phyloP scores from a whole-genome alignment of 352 stramenopile species.

The Globisporangium irregulare region DNA sequence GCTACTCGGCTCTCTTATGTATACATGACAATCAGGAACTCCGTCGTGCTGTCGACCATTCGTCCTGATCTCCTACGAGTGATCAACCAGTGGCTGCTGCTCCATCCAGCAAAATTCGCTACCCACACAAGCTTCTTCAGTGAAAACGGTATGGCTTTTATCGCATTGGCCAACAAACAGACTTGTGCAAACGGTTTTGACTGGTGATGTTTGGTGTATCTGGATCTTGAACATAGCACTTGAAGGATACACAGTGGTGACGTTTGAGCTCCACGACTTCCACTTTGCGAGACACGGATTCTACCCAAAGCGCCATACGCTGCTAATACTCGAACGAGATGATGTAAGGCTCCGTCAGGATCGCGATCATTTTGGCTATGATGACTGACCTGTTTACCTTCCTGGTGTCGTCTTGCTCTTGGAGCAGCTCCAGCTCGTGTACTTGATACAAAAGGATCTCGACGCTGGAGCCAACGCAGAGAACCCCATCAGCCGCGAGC shows the following conservation, averaged over 20 bases:
- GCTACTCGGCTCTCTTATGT: not conserved
- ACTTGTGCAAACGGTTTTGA: too few species aligned
- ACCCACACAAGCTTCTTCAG: slow-evolving; percentile 10
- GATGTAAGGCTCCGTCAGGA: slow-evolving; percentile 21
- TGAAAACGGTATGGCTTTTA: not conserved
- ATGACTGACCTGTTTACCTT: not conserved
- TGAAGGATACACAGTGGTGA: slow-evolving; percentile 6
- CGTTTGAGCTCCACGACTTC: slow-evolving; percentile 34
- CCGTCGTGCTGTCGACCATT: slow-evolving; percentile 33
- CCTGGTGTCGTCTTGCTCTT: not conserved
- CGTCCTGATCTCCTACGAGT: slow-evolving; percentile 28
- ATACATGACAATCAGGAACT: slow-evolving; percentile 18
- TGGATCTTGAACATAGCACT: not conserved
- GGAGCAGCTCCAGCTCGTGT: slow-evolving; percentile 37
- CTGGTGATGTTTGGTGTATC: not conserved
- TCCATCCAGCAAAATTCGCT: not conserved
- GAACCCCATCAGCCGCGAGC: not conserved
- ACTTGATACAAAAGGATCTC: slow-evolving; percentile 30
- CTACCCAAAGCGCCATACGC: slow-evolving; percentile 35
- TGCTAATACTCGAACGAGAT: slow-evolving; percentile 28
- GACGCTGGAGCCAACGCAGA: slow-evolving; percentile 8
- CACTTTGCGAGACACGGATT: slow-evolving; percentile 30
- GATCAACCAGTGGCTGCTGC: slow-evolving; percentile 36
- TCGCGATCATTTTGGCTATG: not conserved
- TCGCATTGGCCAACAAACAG: too few species aligned